Conservation (phyloP, 2,329 filamentous ascomycete species). For the Cercospora janseana region DNA sequence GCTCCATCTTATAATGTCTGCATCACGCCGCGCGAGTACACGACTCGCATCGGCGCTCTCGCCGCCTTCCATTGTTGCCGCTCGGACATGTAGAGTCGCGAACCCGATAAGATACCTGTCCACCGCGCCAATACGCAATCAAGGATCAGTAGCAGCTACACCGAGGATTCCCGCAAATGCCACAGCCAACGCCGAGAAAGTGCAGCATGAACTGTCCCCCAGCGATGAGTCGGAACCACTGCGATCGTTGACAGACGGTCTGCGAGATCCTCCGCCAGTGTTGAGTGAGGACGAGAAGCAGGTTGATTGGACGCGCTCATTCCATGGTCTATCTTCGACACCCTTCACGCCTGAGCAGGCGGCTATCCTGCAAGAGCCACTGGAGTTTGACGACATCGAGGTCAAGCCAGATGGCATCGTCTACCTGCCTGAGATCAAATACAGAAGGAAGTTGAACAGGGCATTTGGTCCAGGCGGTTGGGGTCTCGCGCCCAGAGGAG, state of each 20-base stretch:
- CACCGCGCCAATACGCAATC: slow-evolving; percentile 26
- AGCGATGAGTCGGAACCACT: slow-evolving; percentile 27
- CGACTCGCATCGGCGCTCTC: slow-evolving; percentile 27
- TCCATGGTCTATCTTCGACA: slow-evolving; percentile 69
- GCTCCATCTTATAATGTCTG: slow-evolving; percentile 22
- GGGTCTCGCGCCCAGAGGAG: slow-evolving; percentile 85
- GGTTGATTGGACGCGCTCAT: slow-evolving; percentile 81
- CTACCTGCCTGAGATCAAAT: slow-evolving; percentile 98
- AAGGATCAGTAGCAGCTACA: slow-evolving; percentile 19
- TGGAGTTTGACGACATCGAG: slow-evolving; percentile 77
- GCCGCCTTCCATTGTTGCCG: slow-evolving; percentile 12
- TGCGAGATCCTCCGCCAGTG: slow-evolving; percentile 52
- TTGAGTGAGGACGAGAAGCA: slow-evolving; percentile 51
- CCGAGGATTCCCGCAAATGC: slow-evolving; percentile 17
- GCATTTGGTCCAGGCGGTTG: slow-evolving; percentile 95
- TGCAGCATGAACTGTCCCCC: slow-evolving; percentile 26
- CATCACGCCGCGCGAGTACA: slow-evolving; percentile 26
- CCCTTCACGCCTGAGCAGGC: slow-evolving; percentile 70
- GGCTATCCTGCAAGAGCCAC: slow-evolving; percentile 64
- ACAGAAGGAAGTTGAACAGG: slow-evolving; percentile 81
- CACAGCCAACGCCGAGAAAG: slow-evolving; percentile 19
- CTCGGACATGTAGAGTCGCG: slow-evolving; percentile 8
- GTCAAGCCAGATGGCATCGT: slow-evolving; percentile 97
- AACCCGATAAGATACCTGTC: slow-evolving; percentile 24
- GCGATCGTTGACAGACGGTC: slow-evolving; percentile 50